These are phyloP conservation scores for Homolaphlyctis polyrhiza DNA, from an alignment of 371 early-diverging fungal genomes.

Conservation along the genomic window DNA sequence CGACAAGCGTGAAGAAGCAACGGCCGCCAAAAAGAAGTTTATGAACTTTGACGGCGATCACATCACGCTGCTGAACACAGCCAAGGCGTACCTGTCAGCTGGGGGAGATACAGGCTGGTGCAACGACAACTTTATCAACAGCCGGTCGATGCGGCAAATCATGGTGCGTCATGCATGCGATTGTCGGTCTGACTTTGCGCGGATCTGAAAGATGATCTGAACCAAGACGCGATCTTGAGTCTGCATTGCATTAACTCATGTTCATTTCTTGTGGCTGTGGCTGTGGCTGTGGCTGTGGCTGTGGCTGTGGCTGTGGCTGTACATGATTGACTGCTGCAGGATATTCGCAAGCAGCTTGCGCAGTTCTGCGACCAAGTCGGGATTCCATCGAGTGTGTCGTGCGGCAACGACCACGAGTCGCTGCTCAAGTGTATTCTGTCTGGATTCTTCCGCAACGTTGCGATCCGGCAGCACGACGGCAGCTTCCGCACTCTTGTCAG, in stretches of 20 bases:
- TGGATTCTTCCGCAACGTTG: slow-evolving; percentile 90
- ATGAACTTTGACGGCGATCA: slow-evolving; percentile 71
- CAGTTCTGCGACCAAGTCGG: slow-evolving; percentile 66
- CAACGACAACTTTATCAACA: slow-evolving; percentile 81
- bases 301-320: too few species aligned
- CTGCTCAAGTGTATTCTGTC: slow-evolving; percentile 79
- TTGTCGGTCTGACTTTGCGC: background rate
- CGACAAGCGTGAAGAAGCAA: slow-evolving; percentile 83
- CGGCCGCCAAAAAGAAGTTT: slow-evolving; percentile 69
- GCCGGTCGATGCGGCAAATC: slow-evolving; percentile 77
- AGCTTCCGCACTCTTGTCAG: slow-evolving; percentile 77
- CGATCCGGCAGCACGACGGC: slow-evolving; percentile 83
- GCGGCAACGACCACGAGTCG: slow-evolving; percentile 60
- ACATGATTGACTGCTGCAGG: slow-evolving; percentile 45
- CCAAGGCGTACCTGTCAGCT: slow-evolving; percentile 69
- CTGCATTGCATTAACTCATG: background rate
- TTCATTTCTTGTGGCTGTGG: background rate
- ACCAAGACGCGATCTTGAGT: too few species aligned
- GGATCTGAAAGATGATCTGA: background rate
- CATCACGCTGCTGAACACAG: slow-evolving; percentile 78
- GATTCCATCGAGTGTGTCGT: slow-evolving; percentile 55
- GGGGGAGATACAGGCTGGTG: slow-evolving; percentile 83
- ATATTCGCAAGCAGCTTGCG: slow-evolving; percentile 80
- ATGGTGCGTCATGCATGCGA: slow-evolving; percentile 23
- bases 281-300: too few species aligned